Conservation (phyloP, 2,329 filamentous ascomycete genomes). For the Graphiopsis chlorocephala region DNA sequence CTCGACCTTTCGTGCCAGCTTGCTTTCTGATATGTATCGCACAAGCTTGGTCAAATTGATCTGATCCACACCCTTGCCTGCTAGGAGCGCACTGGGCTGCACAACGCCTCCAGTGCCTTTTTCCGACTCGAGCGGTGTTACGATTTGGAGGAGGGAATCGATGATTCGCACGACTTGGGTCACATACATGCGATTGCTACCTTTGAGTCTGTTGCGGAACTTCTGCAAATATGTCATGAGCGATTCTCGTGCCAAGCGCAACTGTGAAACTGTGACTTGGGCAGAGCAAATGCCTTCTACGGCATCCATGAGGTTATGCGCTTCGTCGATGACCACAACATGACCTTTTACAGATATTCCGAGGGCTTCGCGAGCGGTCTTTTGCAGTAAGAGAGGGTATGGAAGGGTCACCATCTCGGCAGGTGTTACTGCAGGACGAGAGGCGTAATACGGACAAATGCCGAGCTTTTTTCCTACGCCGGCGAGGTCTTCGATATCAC, state of each 20-base stretch:
- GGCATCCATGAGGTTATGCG: slow-evolving; percentile 96
- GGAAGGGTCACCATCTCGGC: slow-evolving; percentile 81
- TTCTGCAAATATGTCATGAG: slow-evolving; percentile 79
- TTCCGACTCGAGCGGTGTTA: slow-evolving; percentile 7
- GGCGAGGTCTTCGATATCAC: slow-evolving; percentile 90
- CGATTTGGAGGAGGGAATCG: slow-evolving; percentile 59
- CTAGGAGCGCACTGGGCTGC: slow-evolving; percentile 68
- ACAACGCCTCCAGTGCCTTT: slow-evolving; percentile 62
- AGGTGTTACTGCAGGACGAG: slow-evolving; percentile 74
- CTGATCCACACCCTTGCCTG: slow-evolving; percentile 85
- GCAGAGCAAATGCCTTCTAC: slow-evolving; percentile 84
- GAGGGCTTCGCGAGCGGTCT: slow-evolving; percentile 80
- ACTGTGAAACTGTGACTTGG: slow-evolving; percentile 68
- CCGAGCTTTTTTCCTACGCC: slow-evolving; percentile 72
- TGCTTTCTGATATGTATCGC: slow-evolving; percentile 85
- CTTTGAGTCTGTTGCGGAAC: slow-evolving; percentile 85
- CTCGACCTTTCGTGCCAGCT: slow-evolving; percentile 90
- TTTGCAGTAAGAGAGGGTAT: slow-evolving; percentile 86
- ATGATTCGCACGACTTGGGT: slow-evolving; percentile 82
- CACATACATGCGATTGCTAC: slow-evolving; percentile 86
- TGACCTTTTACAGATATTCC: slow-evolving; percentile 82
- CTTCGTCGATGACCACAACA: slow-evolving; percentile 94
- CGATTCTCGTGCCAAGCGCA: slow-evolving; percentile 70
- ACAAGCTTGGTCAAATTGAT: slow-evolving; percentile 91
- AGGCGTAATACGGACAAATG: slow-evolving; percentile 96